Evolutionary conservation across 179 eudicot genomes (phyloP).

Genomic region (Sideroxylon spinosum): DNA sequence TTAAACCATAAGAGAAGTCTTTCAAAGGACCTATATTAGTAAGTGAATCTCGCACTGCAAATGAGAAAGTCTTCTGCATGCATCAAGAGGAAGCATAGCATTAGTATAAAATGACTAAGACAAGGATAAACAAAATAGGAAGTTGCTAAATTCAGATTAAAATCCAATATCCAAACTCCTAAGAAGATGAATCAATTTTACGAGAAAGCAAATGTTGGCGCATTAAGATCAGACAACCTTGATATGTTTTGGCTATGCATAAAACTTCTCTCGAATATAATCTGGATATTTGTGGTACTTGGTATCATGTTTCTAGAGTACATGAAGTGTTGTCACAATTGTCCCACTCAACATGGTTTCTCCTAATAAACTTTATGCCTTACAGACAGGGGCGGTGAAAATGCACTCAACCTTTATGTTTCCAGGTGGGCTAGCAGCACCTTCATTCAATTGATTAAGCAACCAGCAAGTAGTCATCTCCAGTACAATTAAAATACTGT

Average conservation of each 20-base stretch:
- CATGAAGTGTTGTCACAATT: not conserved
- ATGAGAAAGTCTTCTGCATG: conserved; percentile 85
- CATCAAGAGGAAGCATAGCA: conserved; percentile 14
- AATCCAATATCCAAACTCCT: not conserved
- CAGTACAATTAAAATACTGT: not conserved
- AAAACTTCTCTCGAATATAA: not conserved
- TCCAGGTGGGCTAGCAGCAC: not conserved
- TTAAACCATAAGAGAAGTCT: conserved; percentile 85
- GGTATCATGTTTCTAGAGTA: not conserved
- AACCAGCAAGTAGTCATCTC: not conserved
- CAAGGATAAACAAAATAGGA: not conserved
- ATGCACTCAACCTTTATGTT: not conserved
- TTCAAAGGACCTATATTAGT: conserved; percentile 88
- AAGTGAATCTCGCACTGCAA: conserved; percentile 91
- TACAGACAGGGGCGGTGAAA: not conserved
- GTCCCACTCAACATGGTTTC: too few relatives aligned
- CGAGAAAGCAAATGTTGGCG: not conserved
- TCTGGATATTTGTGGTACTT: not conserved
- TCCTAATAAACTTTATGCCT: not conserved
- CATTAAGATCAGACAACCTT: not conserved
- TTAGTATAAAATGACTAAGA: not conserved
- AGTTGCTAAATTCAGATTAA: not conserved
- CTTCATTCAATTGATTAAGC: not conserved
- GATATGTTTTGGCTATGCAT: not conserved
- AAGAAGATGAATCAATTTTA: conserved; percentile 3